These are phyloP conservation scores for Triangularia verruculosa DNA, from an alignment of 2,329 filamentous ascomycete species.

Conservation along the genomic window DNA sequence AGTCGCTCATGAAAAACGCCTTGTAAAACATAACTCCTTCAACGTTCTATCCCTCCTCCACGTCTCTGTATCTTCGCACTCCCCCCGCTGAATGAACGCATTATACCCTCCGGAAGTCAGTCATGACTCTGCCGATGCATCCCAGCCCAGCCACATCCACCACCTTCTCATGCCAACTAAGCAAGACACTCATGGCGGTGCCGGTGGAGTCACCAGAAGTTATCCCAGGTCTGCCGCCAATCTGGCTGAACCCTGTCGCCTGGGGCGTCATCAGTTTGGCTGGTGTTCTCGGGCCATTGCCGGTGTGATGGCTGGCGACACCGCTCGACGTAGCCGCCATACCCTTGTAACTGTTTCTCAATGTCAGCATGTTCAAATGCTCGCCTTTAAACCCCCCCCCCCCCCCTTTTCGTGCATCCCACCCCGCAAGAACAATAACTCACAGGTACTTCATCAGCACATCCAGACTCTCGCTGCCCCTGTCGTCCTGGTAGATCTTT, in stretches of 20 bases:
- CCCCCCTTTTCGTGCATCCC: not conserved
- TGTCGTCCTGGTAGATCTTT: slow-evolving; percentile 72
- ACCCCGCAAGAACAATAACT: slow-evolving; percentile 38
- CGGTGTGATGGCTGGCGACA: slow-evolving; percentile 32
- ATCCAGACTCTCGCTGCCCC: slow-evolving; percentile 82
- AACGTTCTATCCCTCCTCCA: not conserved
- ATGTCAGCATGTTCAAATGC: not conserved
- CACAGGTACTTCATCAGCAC: slow-evolving; percentile 98
- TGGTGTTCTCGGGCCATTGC: slow-evolving; percentile 40
- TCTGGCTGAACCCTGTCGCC: slow-evolving; percentile 84
- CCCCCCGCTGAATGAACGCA: not conserved
- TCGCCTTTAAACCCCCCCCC: too few relatives aligned
- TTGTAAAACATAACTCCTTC: not conserved
- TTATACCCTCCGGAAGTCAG: slow-evolving; percentile 87
- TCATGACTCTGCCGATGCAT: slow-evolving; percentile 92
- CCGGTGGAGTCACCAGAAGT: slow-evolving; percentile 65
- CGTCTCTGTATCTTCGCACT: not conserved
- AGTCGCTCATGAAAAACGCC: not conserved
- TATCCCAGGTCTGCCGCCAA: slow-evolving; percentile 50
- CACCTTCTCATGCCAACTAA: slow-evolving; percentile 99
- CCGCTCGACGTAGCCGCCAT: slow-evolving; percentile 59
- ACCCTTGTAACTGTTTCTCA: slow-evolving; percentile 71
- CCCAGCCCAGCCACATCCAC: slow-evolving; percentile 90
- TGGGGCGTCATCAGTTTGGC: slow-evolving; percentile 62
- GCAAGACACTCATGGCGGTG: slow-evolving; percentile 89